Conservation (phyloP, 495 filamentous ascomycete genomes). For the Xylaria scruposa region DNA sequence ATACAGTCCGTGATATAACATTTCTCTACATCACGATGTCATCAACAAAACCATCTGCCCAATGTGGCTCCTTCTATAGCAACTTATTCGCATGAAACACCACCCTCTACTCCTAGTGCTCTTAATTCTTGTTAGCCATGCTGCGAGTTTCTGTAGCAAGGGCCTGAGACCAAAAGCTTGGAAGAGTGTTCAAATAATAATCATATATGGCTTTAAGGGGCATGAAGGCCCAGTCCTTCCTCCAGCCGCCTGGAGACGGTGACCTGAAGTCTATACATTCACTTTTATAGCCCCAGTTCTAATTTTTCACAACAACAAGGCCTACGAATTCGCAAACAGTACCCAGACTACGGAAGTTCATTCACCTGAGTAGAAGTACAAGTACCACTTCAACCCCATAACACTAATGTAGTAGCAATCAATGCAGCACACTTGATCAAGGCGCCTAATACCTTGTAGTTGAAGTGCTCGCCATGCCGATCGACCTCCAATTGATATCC, state of each 20-base stretch:
- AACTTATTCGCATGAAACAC: not conserved
- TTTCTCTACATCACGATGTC: not conserved
- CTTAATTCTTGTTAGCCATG: not conserved
- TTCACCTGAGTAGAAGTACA: not conserved
- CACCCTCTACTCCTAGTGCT: not conserved
- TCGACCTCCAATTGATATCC: not conserved
- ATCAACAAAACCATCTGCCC: not conserved
- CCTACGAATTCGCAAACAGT: not conserved
- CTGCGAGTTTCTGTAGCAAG: not conserved
- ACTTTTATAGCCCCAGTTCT: not conserved
- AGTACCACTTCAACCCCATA: not conserved
- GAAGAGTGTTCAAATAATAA: too few relatives aligned
- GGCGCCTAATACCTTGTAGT: not conserved
- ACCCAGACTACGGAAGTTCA: not conserved
- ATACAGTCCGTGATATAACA: not conserved
- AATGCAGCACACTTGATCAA: not conserved
- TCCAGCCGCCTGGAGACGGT: too few relatives aligned
- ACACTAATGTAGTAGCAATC: not conserved
- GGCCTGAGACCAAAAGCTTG: too few relatives aligned
- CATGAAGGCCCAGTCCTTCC: too few relatives aligned
- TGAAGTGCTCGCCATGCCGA: not conserved
- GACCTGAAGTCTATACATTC: too few relatives aligned
- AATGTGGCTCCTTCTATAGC: not conserved
- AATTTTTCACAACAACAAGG: not conserved
- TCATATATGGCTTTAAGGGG: too few relatives aligned